Base-by-base conservation (phyloP, 192 early-diverging fungal species). In the Coemansia pectinata region DNA sequence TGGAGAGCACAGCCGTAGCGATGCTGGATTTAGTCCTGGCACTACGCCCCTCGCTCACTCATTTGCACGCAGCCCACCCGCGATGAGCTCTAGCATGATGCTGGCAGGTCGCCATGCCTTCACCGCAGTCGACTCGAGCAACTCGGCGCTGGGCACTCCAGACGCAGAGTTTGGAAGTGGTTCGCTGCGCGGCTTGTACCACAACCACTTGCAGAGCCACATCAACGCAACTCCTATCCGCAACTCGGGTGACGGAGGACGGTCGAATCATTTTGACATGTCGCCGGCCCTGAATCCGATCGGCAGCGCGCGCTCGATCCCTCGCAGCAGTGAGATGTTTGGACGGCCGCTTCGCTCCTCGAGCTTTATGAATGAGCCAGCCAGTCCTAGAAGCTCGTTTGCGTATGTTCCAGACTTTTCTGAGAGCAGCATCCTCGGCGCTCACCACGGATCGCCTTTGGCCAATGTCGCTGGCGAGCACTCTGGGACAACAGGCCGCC, bases 101-200 rank as follows among this genome's bases (percentile, higher is more conserved):
- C 62, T 74, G 64, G 74, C 7, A 29, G 52, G 65, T 42, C 75
- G 80, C 40, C 80, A 83, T 33, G 80, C 80, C 9, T 83, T 83
- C 39, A 71, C 80, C 5, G 68, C 65, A 21, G 72, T 83, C 12
- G 72, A 77, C 33, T 19, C 66, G 5, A 60, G 44, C 45, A 40
- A 52, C 15, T 59, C 45, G 55, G 34, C 39, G 19, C 63, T 59
- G 27, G 73, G 57, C 31, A 48, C 45, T 17, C 38, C 25, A 2
- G 68, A 71, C 41, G 48, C 45, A 5, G 68, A 76, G 9, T 38
- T 62, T 9, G 52, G 55, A 14, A 50, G 62, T 57, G 55, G 69
- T 31, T 50, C 69, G 7, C 69, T 69, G 31, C 72, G 61, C 40
- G 19, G 33, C 17, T 39, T 47, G 15, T 58, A 72, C 52, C 69